phyloP scores from a whole-genome alignment of 139 green algal genomes.

The Chlamydomonas sp. region DNA sequence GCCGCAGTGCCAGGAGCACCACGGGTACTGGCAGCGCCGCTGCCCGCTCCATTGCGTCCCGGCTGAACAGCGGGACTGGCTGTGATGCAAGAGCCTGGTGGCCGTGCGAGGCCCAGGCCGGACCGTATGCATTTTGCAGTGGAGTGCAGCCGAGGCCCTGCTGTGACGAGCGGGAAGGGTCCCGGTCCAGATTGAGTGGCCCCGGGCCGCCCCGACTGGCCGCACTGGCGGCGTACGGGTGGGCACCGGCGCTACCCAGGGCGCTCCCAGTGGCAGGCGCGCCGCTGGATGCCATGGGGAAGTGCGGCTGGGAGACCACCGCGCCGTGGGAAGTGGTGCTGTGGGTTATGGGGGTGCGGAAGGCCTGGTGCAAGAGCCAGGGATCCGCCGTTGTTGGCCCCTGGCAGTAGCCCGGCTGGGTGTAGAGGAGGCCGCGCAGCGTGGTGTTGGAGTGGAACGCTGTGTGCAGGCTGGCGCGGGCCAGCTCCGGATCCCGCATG shows the following conservation, averaged over 20 bases:
- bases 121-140: too few relatives aligned
- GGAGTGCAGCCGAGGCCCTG: too few relatives aligned
- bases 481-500: conserved; percentile 1
- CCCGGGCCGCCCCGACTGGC: neutral
- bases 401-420: too few relatives aligned
- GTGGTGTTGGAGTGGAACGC: neutral
- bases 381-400: too few relatives aligned
- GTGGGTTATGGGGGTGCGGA: too few relatives aligned
- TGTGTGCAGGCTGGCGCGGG: conserved; percentile 1
- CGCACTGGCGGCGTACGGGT: neutral
- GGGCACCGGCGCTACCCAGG: neutral
- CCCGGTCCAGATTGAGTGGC: neutral
- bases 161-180: neutral
- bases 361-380: too few relatives aligned
- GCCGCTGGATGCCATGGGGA: too few relatives aligned
- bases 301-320: too few relatives aligned
- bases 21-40: neutral
- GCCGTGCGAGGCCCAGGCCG: too few relatives aligned
- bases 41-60: neutral
- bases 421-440: neutral
- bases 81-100: neutral
- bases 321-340: too few relatives aligned
- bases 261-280: too few relatives aligned
- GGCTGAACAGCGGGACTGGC: conserved; percentile 10
- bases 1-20: conserved; percentile 1